These are phyloP conservation scores for Luvunga scandens DNA, from an alignment of 345 rosid species.

Conservation along the genomic window DNA sequence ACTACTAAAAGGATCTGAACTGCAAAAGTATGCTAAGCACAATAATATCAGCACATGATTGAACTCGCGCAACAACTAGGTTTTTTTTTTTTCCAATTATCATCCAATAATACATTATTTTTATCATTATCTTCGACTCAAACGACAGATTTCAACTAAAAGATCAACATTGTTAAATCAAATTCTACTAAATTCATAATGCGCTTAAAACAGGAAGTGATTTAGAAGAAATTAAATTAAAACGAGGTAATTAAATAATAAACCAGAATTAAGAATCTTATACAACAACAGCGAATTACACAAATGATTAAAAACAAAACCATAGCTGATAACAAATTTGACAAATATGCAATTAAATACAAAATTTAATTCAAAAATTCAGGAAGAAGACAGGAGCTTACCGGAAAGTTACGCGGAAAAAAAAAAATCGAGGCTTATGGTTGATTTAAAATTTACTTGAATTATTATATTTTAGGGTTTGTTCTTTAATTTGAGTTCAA, in stretches of 20 bases:
- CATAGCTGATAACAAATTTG: slow-evolving; percentile 2
- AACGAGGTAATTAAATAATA: not conserved
- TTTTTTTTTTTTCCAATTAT: no score
- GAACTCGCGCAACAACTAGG: no score
- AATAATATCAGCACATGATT: not conserved
- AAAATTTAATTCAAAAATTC: not conserved
- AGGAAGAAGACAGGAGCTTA: not conserved
- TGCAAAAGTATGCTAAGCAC: slow-evolving; percentile 1
- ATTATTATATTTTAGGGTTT: no score
- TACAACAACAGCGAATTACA: not conserved
- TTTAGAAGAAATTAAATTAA: not conserved
- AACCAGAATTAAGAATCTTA: not conserved
- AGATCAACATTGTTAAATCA: not conserved
- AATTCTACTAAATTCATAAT: not conserved
- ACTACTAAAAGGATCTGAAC: slow-evolving; percentile 14
- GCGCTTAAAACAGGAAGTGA: not conserved
- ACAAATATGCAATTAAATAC: not conserved
- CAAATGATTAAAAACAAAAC: not conserved
- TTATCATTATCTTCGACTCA: not conserved
- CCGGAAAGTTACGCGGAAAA: not conserved
- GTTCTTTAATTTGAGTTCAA: not conserved
- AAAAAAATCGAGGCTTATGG: not conserved
- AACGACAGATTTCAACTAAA: not conserved
- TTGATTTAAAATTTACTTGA: not conserved
- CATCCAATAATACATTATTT: no score